Evolutionary conservation across 495 filamentous ascomycete genomes (phyloP).

Genomic region (Penicillium cinerascens): DNA sequence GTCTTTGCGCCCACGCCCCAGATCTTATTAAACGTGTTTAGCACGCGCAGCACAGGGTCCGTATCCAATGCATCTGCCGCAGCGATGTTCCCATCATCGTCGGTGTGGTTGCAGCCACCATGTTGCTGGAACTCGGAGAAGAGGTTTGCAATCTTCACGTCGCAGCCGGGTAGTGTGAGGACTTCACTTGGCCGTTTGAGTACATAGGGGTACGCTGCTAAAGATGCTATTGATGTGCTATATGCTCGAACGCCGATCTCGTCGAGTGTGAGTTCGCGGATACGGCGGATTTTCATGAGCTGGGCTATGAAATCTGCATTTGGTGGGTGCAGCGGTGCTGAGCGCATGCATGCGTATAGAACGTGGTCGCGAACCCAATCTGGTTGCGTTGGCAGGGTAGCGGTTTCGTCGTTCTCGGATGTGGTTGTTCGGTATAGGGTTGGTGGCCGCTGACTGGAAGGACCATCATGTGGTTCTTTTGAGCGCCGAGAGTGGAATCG

Average conservation of each 20-base stretch:
- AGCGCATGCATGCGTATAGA: conserved; percentile 78
- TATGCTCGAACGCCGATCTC: conserved; percentile 84
- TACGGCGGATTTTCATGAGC: conserved; percentile 68
- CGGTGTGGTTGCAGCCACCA: conserved; percentile 24
- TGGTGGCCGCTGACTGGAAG: conserved; percentile 28
- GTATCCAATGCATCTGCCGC: conserved; percentile 62
- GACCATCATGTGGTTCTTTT: conserved; percentile 14
- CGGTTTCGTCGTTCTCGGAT: conserved; percentile 62
- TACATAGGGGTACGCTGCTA: conserved; percentile 76
- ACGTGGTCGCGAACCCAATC: conserved; percentile 63
- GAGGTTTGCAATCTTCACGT: conserved; percentile 71
- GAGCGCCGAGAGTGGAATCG: conserved; percentile 13
- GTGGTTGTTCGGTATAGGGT: conserved; percentile 63
- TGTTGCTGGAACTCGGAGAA: conserved; percentile 68
- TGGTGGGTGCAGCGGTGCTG: conserved; percentile 63
- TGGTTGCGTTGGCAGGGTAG: conserved; percentile 56
- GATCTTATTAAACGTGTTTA: conserved; percentile 73
- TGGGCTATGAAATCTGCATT: conserved; percentile 75
- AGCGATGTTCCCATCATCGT: conserved; percentile 48
- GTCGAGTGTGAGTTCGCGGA: conserved; percentile 67
- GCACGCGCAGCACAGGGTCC: conserved; percentile 58
- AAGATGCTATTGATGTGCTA: conserved; percentile 75
- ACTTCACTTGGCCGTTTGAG: conserved; percentile 59
- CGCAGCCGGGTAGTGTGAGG: conserved; percentile 71
- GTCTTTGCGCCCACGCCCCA: conserved; percentile 88